Evolutionary conservation across 2,329 filamentous ascomycete genomes (phyloP), one percentile per base, ranked within the genome.

Genomic region (Aspergillus neoniger): DNA sequence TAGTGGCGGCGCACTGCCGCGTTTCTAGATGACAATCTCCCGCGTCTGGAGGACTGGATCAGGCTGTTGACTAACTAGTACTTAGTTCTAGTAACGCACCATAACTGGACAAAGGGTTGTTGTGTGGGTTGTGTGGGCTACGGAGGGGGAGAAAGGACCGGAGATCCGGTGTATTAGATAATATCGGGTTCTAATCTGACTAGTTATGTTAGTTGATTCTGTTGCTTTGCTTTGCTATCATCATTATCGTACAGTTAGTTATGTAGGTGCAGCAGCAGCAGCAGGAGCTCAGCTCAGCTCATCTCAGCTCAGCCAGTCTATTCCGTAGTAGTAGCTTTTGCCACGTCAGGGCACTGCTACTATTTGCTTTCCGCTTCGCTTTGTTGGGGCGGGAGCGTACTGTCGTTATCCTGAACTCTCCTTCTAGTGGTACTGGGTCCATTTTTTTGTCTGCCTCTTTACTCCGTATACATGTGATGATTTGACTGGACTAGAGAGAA

Each of bases 11-110:
- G 57, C 65, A 60, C 62, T 60, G 65, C 65, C 62, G 60, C 56
- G 58, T 65, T 65, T 66, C 63, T 65, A 64, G 65, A 68, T 58
- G 65, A 58, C 65, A 65, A 68, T 68, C 66, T 68, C 66, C 66
- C 66, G 66, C 62, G 38, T 50, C 48, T 61, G 55, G 55, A 57
- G 56, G 38, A 43, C 38, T 55, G 50, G 48, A 63, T 59, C 59
- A 55, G 32, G 51, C 32, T 25, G 21, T 28, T 49, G 21, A 44
- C 15, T 25, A 28, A 44, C 15, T 25, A 28, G 43, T 12, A 28
- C 25, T 19, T 23, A 44, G 19, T 23, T 23, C 10, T 23, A 14
- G 10, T n/a, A 43, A 7, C 39, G 10, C 39, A 21, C n/a, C 19
- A 44, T 21, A 21, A 43, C n/a, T 19, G 41, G 19, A 44, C 41